phyloP scores from a whole-genome alignment of 1,284 basidiomycete genomes.

The Irpex lacteus region DNA sequence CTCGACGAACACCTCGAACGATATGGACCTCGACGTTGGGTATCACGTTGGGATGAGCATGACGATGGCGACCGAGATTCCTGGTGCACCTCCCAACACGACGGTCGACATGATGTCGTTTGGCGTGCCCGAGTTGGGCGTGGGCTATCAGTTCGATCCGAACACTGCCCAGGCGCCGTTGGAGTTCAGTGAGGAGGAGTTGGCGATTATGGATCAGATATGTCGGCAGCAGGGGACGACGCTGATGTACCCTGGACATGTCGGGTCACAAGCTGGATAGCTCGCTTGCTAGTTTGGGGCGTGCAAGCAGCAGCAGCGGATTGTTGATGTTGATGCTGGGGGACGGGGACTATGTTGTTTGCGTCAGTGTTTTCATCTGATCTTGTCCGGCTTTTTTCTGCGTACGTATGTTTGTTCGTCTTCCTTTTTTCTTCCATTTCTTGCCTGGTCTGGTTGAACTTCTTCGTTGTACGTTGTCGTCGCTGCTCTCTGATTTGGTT shows the following conservation, averaged over 20 bases:
- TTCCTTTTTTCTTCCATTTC: too few species aligned
- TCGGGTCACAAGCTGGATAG: neutral
- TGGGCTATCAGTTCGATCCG: conserved; percentile 20
- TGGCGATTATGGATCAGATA: conserved; percentile 30
- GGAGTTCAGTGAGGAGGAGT: conserved; percentile 26
- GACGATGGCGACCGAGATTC: conserved; percentile 11
- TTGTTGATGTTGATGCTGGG: too few species aligned
- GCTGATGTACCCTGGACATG: neutral
- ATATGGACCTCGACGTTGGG: conserved; percentile 23
- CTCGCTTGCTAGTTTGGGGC: too few species aligned
- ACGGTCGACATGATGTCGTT: conserved; percentile 20
- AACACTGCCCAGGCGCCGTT: conserved; percentile 19
- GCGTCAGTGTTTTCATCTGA: too few species aligned
- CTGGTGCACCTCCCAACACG: neutral
- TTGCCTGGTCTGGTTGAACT: too few species aligned
- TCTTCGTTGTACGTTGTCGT: too few species aligned
- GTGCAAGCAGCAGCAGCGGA: too few species aligned
- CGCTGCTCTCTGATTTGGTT: too few species aligned
- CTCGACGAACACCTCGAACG: conserved; percentile 15
- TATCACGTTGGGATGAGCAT: conserved; percentile 18
- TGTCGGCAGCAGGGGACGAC: conserved; percentile 20
- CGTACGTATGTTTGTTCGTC: too few species aligned
- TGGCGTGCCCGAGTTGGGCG: conserved; percentile 22
- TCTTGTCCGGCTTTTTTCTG: too few species aligned
- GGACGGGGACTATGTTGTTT: too few species aligned